Evolutionary conservation across 2,329 filamentous ascomycete genomes (phyloP).

Genomic region (Mycogone perniciosa): DNA sequence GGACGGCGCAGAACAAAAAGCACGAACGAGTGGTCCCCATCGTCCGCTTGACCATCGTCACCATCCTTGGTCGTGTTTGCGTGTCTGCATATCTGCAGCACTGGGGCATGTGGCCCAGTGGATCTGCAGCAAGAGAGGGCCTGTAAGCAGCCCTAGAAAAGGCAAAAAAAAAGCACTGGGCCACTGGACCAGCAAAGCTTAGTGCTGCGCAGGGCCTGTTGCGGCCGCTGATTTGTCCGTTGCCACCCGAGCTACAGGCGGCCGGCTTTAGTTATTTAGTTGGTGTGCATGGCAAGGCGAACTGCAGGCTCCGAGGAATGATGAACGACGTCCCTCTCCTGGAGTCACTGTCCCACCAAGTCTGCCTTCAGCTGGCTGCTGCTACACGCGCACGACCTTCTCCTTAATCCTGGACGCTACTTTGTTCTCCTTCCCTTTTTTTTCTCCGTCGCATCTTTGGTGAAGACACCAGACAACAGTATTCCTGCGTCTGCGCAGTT

Average conservation of each 20-base stretch:
- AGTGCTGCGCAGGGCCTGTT: background rate
- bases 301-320: slow-evolving; percentile 5
- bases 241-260: slow-evolving; percentile 13
- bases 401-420: background rate
- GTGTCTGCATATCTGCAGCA: background rate
- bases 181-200: background rate
- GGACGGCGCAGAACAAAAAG: background rate
- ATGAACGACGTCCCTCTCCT: background rate
- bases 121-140: background rate
- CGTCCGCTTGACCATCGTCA: background rate
- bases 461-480: no score
- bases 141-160: background rate
- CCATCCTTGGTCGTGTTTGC: background rate
- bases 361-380: slow-evolving; percentile 6
- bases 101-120: background rate
- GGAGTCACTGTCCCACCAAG: slow-evolving; percentile 6
- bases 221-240: slow-evolving; percentile 7
- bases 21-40: slow-evolving; percentile 1
- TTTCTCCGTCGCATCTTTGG: background rate
- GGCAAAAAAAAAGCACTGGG: no score
- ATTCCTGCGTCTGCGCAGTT: no score
- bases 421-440: background rate
- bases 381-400: background rate
- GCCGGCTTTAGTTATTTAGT: slow-evolving; percentile 2
- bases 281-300: slow-evolving; percentile 9